These are phyloP conservation scores for Alternaria tenuissima DNA, from an alignment of 2,329 filamentous ascomycete species.

Conservation along the genomic window DNA sequence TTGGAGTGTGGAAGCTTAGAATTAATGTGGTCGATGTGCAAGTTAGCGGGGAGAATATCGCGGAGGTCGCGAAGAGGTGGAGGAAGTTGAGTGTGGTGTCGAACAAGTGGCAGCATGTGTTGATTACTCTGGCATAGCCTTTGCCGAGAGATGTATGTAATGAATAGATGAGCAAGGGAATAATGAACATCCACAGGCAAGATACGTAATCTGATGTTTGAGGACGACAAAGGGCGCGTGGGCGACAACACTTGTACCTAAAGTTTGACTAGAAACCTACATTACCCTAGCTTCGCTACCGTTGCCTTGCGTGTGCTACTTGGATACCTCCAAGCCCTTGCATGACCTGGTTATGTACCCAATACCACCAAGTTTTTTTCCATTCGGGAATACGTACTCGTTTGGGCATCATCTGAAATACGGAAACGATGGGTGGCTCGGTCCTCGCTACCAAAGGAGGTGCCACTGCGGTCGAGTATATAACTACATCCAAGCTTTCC, in stretches of 20 bases:
- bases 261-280: rapidly evolving
- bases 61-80: conserved; percentile 10
- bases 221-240: too few relatives aligned
- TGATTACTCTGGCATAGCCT: neutral
- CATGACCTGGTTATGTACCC: too few relatives aligned
- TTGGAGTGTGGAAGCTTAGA: conserved; percentile 15
- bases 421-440: neutral
- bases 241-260: too few relatives aligned
- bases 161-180: too few relatives aligned
- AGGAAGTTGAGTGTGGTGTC: neutral
- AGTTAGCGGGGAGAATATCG: neutral
- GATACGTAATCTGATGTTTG: too few relatives aligned
- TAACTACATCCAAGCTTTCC: neutral
- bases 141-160: too few relatives aligned
- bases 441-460: neutral
- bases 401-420: neutral
- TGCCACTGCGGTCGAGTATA: neutral
- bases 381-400: too few relatives aligned
- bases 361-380: rapidly evolving
- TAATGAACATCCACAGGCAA: too few relatives aligned
- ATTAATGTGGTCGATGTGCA: neutral
- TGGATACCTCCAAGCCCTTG: too few relatives aligned
- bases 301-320: too few relatives aligned
- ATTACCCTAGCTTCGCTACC: too few relatives aligned
- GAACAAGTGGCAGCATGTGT: neutral